phyloP scores from a whole-genome alignment of 495 filamentous ascomycete genomes.

The Penicillium diatomitis region DNA sequence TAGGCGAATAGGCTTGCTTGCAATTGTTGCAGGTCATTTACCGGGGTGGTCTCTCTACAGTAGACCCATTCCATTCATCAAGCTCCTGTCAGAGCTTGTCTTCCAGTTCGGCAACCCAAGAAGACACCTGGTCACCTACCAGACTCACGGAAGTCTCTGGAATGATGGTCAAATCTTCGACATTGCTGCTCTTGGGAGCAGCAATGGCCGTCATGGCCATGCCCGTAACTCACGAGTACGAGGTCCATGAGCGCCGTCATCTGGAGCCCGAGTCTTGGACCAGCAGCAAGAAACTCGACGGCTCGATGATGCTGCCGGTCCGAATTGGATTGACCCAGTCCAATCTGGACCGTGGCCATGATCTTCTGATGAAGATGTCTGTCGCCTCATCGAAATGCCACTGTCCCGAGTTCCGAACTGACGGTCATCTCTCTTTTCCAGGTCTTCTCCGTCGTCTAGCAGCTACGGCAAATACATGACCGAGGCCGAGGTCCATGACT shows the following conservation, averaged over 20 bases:
- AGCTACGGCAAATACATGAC: slow-evolving; percentile 46
- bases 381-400: not conserved
- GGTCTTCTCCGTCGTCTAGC: slow-evolving; percentile 33
- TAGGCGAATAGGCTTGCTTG: too few relatives aligned
- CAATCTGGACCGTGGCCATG: slow-evolving; percentile 44
- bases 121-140: too few relatives aligned
- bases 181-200: slow-evolving; percentile 23
- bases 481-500: slow-evolving; percentile 36
- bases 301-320: slow-evolving; percentile 36
- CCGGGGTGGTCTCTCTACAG: too few relatives aligned
- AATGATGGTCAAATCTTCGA: slow-evolving; percentile 23
- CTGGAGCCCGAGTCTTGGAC: slow-evolving; percentile 25
- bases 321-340: slow-evolving; percentile 47
- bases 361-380: slow-evolving; percentile 46
- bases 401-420: not conserved
- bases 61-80: too few relatives aligned
- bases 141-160: not conserved
- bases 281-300: slow-evolving; percentile 20
- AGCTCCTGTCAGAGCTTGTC: too few relatives aligned
- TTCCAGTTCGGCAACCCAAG: too few relatives aligned
- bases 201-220: slow-evolving; percentile 20
- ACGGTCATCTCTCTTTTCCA: not conserved
- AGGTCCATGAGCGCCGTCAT: slow-evolving; percentile 34
- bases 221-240: slow-evolving; percentile 22
- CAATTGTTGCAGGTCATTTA: too few relatives aligned